A percentile compares a stretch with the other conserved stretches of the same genome.
Conservation (phyloP, 2,329 filamentous ascomycete genomes). For the Alternaria incomplexa region DNA sequence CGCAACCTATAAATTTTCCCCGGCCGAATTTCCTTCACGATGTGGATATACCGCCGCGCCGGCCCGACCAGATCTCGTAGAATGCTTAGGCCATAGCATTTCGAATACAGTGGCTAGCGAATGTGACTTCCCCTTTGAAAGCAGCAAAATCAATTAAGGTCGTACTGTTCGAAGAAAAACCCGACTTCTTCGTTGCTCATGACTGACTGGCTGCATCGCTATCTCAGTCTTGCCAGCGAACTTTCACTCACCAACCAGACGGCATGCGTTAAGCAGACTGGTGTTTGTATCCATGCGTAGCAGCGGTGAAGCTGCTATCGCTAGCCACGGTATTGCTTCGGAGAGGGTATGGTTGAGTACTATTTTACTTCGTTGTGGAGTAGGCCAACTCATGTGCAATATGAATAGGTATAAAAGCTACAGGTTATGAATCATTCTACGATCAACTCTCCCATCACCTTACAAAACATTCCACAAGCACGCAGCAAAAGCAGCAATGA, state of each 20-base stretch:
- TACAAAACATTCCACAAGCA: background rate
- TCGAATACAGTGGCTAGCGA: background rate
- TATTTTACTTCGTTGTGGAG: background rate
- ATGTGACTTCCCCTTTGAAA: background rate
- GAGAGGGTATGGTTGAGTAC: background rate
- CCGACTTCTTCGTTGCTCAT: background rate
- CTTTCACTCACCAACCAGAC: background rate
- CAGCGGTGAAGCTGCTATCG: background rate
- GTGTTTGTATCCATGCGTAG: background rate
- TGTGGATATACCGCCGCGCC: background rate
- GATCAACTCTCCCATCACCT: background rate
- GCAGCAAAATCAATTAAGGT: background rate
- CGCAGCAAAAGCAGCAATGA: background rate
- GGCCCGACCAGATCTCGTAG: background rate
- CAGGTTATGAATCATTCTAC: background rate
- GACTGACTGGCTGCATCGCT: background rate
- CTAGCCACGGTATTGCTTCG: background rate
- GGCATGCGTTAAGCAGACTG: background rate
- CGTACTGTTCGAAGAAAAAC: background rate
- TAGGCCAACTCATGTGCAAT: background rate
- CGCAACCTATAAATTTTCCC: background rate
- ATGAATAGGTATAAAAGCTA: background rate
- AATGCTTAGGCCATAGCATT: background rate
- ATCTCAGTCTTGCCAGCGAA: background rate
- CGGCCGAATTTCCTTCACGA: background rate